A percentile compares a stretch with the other conserved stretches of the same genome.
Evolutionary conservation across 2,329 filamentous ascomycete species (phyloP).

Genomic region (Nemania sp.): DNA sequence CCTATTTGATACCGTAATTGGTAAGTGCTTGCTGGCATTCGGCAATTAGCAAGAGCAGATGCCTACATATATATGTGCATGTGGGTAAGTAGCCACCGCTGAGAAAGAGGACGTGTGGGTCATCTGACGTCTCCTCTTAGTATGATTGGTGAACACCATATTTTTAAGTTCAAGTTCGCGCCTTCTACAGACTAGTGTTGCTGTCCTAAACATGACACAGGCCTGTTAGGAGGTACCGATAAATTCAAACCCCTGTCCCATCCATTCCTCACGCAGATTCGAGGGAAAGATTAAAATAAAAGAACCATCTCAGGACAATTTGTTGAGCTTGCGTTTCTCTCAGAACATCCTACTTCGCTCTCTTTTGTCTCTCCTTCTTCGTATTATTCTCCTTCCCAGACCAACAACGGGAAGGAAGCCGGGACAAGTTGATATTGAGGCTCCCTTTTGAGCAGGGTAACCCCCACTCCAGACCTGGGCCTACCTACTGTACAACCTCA

Average conservation of each 20-base stretch:
- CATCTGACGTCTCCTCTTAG: neutral
- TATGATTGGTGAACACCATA: too few relatives aligned
- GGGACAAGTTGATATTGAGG: slow-evolving; percentile 6
- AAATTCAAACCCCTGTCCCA: neutral
- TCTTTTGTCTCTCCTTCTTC: neutral
- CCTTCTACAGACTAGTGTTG: too few relatives aligned
- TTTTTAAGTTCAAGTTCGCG: neutral
- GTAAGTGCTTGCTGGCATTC: too few relatives aligned
- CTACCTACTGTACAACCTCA: too few relatives aligned
- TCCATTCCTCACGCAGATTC: neutral
- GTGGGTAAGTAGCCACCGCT: neutral
- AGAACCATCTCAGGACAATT: neutral
- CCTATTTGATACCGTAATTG: too few relatives aligned
- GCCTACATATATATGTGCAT: too few relatives aligned
- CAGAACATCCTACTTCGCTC: neutral
- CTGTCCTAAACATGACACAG: slow-evolving; percentile 1
- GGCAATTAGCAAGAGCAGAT: too few relatives aligned
- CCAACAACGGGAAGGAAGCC: neutral
- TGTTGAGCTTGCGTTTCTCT: neutral
- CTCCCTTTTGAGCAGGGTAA: slow-evolving; percentile 8
- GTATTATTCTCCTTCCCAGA: too few relatives aligned
- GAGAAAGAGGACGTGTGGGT: too few relatives aligned
- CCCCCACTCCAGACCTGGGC: too few relatives aligned
- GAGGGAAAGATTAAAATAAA: slow-evolving; percentile 1
- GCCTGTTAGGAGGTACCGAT: neutral